Evolutionary conservation across 345 rosid species (phyloP), one percentile per base, ranked within the genome.

Genomic region (Rhizophora mangle): DNA sequence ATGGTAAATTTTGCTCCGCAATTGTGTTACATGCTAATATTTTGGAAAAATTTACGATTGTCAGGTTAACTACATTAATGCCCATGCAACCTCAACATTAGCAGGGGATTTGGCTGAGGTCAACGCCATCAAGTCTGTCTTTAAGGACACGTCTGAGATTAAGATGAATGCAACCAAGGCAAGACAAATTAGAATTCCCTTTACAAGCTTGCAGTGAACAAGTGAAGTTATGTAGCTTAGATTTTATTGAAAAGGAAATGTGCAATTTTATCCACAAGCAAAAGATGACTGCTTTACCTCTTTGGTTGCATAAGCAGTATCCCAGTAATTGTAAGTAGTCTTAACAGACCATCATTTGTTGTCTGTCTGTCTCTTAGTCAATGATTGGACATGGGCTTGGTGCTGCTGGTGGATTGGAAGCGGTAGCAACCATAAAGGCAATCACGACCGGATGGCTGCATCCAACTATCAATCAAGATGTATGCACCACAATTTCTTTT

Each of bases 61-160:
- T 36, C 82, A 85, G 90, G 89, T 88, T 67, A 88, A 88, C 73
- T 86, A 89, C 49, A 64, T 85, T 3, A 89, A 89, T 80, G 89
- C 89, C 22, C 91, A 86, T 53, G 88, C 91, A 20, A 89, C 89
- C 52, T 89, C 94, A 55, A 89, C 94, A n/a, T 64, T 81, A 20
- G 89, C 88, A 0, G 94, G 89, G 39, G 94, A 89, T 77, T 72
- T 89, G 70, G 88, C 91, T 2, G 94, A 89, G 84, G 87, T 86
- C 54, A 89, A 86, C 32, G 91, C 91, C 2, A 75, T 89, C 43
- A 89, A 85, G 76, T 82, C 77, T 74, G 84, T 85, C 63, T 85
- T 86, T 6, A 86, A 83, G 73, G 79, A 89, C 85, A 83, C 91
- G 1, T 82, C 87, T 21, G 88, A 83, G 80, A 85, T 86, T 2